Evolutionary conservation across 208 protist genomes (phyloP), one percentile per base, ranked within the genome.

Genomic region (Crithidia bombi): DNA sequence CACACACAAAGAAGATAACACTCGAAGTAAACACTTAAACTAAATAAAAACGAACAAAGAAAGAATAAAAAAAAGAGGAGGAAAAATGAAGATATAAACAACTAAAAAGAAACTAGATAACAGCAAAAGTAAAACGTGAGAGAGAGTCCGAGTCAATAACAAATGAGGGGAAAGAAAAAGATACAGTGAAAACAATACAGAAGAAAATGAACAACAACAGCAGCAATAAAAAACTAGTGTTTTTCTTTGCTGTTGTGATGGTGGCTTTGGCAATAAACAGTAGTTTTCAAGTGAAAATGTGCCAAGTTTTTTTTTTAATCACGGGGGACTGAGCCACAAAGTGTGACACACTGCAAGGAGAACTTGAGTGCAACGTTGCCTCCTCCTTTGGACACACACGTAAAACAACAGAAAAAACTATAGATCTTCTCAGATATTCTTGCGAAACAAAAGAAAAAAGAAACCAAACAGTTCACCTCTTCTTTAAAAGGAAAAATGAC

Each of bases 61-160:
- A 61, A 23, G 26, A 4, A 46, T 38, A 19, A 25, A 55, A 44
- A 74, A 47, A 30, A 58, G 33, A 38, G 33, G 33, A 52, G n/a
- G 11, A 0, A 43, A 33, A 51, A 52, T 3, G 23, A 58, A 56
- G 50, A 56, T 26, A 71, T 39, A 65, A n/a, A 10, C 11, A 32
- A 7, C 21, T 32, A 39, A 3, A 39, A 23, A 38, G 15, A 14
- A n/a, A n/a, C n/a, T n/a, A n/a, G n/a, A n/a, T n/a, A n/a, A 38
- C 5, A 57, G 30, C n/a, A 21, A n/a, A 38, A 65, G n/a, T n/a
- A n/a, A n/a, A n/a, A n/a, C n/a, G n/a, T n/a, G n/a, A n/a, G n/a
- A n/a, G n/a, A n/a, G n/a, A n/a, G n/a, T n/a, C n/a, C n/a, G n/a
- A n/a, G n/a, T n/a, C n/a, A n/a, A n/a, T n/a, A n/a, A n/a, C n/a